These are phyloP conservation scores for Climacium dendroides DNA, from an alignment of 225 moss, liverwort and hornwort species.

Conservation along the genomic window DNA sequence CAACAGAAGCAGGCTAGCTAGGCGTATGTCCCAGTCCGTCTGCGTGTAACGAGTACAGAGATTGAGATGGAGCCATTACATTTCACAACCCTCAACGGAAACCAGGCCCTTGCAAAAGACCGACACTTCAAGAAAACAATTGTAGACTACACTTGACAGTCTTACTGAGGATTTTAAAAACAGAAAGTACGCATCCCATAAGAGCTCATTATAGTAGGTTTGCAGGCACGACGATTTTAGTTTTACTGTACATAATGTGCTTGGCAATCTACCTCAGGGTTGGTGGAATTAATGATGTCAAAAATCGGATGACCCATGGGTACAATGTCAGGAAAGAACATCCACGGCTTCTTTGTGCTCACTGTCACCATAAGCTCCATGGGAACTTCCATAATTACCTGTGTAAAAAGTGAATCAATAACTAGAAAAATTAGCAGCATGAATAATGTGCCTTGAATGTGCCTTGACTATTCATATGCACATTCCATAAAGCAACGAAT, in stretches of 20 bases:
- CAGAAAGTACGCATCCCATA: background rate
- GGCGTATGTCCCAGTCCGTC: constrained; percentile 84
- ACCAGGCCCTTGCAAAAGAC: background rate
- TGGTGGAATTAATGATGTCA: constrained; percentile 73
- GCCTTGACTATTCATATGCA: background rate
- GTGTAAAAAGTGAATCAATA: background rate
- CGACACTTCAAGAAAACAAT: background rate
- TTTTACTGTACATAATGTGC: background rate
- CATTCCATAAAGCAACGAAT: background rate
- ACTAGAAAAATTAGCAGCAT: background rate
- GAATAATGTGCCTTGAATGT: too few species aligned
- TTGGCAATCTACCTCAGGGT: constrained; percentile 52
- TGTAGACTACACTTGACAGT: background rate
- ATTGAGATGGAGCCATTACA: background rate
- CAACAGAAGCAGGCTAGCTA: constrained; percentile 70
- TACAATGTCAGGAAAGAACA: constrained; percentile 94
- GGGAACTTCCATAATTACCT: constrained; percentile 91
- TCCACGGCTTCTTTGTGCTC: constrained; percentile 47
- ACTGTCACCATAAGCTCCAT: constrained; percentile 88
- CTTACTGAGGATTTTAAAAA: background rate
- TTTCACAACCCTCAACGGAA: background rate
- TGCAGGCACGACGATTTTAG: background rate
- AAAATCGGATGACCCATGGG: constrained; percentile 91
- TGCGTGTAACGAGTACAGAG: constrained; percentile 7
- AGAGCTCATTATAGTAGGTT: background rate